phyloP scores from a whole-genome alignment of 2,329 filamentous ascomycete species.

The Sarocladiaceae sp. region DNA sequence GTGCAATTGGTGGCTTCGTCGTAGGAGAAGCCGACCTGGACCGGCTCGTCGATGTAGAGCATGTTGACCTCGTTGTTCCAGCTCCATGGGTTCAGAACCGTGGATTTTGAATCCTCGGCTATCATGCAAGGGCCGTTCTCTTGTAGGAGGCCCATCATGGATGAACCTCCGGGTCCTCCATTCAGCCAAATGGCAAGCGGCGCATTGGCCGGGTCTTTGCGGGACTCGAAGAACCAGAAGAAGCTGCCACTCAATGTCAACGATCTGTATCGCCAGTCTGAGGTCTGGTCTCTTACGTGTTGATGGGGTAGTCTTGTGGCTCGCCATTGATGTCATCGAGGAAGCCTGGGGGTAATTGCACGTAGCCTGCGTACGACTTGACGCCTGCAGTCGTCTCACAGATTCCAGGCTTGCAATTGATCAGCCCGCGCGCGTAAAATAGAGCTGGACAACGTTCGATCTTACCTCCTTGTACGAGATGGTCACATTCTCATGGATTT shows the following conservation, averaged over 20 bases:
- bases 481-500: constrained; percentile 56
- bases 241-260: constrained; percentile 22
- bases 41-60: constrained; percentile 58
- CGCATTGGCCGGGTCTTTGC: constrained; percentile 32
- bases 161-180: constrained; percentile 59
- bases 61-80: constrained; percentile 54
- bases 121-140: constrained; percentile 53
- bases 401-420: constrained; percentile 46
- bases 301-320: constrained; percentile 37
- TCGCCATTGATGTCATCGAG: constrained; percentile 37
- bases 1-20: constrained; percentile 62
- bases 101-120: constrained; percentile 44
- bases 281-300: constrained; percentile 33
- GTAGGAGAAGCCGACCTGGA: constrained; percentile 64
- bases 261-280: constrained; percentile 1
- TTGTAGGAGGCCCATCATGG: constrained; percentile 59
- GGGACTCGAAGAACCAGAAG: constrained; percentile 48
- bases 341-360: constrained; percentile 45
- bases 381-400: constrained; percentile 53
- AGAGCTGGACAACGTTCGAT: no score
- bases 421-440: no score
- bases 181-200: constrained; percentile 60
- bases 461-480: constrained; percentile 55
- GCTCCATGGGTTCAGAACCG: constrained; percentile 54
- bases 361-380: constrained; percentile 63